A percentile compares a stretch with the other conserved stretches of the same genome.
Evolutionary conservation across 2,329 filamentous ascomycete genomes (phyloP).

Genomic region (Podosphaera leucotricha): DNA sequence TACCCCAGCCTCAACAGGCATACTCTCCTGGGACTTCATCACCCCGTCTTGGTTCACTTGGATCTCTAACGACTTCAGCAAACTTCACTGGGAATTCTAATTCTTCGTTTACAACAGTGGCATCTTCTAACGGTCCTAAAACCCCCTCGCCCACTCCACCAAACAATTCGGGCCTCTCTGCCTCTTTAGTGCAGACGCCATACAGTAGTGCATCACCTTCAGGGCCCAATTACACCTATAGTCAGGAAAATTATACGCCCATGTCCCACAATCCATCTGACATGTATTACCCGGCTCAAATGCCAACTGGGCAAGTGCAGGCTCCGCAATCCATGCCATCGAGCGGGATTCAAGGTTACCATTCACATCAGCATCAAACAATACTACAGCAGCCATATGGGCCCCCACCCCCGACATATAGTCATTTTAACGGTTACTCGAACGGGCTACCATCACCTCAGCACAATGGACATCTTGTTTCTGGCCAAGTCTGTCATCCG

Average conservation of each 20-base stretch:
- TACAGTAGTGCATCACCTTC: slow-evolving; percentile 15
- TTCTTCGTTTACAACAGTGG: slow-evolving; percentile 28
- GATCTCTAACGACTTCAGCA: slow-evolving; percentile 34
- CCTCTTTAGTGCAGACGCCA: slow-evolving; percentile 17
- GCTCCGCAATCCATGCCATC: slow-evolving; percentile 57
- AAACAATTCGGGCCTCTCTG: slow-evolving; percentile 22
- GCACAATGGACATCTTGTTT: slow-evolving; percentile 39
- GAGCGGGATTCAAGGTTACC: slow-evolving; percentile 49
- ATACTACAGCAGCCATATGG: slow-evolving; percentile 53
- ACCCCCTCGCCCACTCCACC: slow-evolving; percentile 52
- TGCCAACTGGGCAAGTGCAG: slow-evolving; percentile 54
- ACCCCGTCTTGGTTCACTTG: slow-evolving; percentile 48
- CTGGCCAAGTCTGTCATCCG: slow-evolving; percentile 42
- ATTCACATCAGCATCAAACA: slow-evolving; percentile 47
- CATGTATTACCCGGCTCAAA: slow-evolving; percentile 65
- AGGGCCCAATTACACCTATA: slow-evolving; percentile 20
- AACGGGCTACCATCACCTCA: slow-evolving; percentile 67
- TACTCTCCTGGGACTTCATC: slow-evolving; percentile 50
- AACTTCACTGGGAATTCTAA: slow-evolving; percentile 28
- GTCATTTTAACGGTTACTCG: slow-evolving; percentile 46
- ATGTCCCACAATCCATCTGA: slow-evolving; percentile 73
- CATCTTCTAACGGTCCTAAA: slow-evolving; percentile 39
- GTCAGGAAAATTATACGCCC: slow-evolving; percentile 18
- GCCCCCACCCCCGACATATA: slow-evolving; percentile 30
- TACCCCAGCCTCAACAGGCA: slow-evolving; percentile 37